Evolutionary conservation across 2,329 filamentous ascomycete species (phyloP), one percentile per base, ranked within the genome.

Genomic region (Trichoderma simmonsii): DNA sequence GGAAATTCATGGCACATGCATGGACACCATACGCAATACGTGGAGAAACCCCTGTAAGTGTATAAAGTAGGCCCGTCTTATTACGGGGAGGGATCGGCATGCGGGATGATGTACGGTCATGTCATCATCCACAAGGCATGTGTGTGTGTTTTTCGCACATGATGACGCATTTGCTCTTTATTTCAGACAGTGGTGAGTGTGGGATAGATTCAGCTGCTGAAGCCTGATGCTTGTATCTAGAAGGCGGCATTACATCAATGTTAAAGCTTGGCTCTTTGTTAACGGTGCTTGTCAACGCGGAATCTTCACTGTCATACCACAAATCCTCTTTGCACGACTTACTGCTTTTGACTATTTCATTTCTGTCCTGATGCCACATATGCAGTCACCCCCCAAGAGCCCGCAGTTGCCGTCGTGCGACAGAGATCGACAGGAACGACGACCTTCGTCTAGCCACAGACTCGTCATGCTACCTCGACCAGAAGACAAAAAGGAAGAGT

Each of bases 401-500:
- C 66, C 66, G 18, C 28, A 18, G 8, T 51, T 61, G 65, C 54
- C 65, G 54, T 28, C 65, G n/a, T 43, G 34, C 51, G 51, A 32
- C 51, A 34, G 24, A 28, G 66, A 69, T 69, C 66, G 66, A 34
- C 66, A 69, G 66, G 66, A 32, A 69, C 66, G 34, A 34, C 56
- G 66, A 26, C 56, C 30, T 8, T 57, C 60, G 9, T 59, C 69
- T 12, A 65, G 61, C 32, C 61, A 71, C 34, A 60, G 69, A n/a
- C 69, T 71, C 32, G 60, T 71, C 69, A 71, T 71, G 61, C 34
- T 71, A 18, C 69, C 69, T 5, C 69, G 69, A 24, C 26, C 69
- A 64, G 68, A 71, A 39, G 65, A 61, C 34, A 51, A 24, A 14
- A 48, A n/a, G 12, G 39, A 61, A 24, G 39, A 61, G 2, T 69